Evolutionary conservation across 148 eudicot species (phyloP).

Genomic region (Silene uniflora): DNA sequence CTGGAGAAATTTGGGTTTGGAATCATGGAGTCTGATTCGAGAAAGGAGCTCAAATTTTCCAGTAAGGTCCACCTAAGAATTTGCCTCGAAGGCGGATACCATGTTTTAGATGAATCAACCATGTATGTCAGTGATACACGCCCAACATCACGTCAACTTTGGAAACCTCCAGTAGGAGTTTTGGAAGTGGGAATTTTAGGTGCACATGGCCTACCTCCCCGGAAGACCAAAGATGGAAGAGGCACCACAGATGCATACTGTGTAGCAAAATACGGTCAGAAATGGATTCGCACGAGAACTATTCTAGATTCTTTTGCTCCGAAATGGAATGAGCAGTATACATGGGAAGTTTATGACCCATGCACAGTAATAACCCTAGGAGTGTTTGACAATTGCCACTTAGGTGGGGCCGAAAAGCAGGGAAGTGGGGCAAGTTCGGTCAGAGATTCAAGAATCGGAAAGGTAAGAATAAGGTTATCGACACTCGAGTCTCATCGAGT

Average conservation of each 20-base stretch:
- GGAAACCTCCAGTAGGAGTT: conserved; percentile 72
- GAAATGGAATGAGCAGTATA: conserved; percentile 82
- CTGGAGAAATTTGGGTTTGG: conserved; percentile 59
- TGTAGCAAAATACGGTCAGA: conserved; percentile 74
- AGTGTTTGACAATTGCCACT: conserved; percentile 65
- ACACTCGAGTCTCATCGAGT: conserved; percentile 63
- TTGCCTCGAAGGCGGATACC: conserved; percentile 73
- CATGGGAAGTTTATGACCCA: conserved; percentile 80
- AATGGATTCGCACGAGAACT: conserved; percentile 76
- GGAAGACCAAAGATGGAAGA: conserved; percentile 56
- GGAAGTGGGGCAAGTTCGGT: conserved; percentile 27
- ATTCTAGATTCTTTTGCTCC: conserved; percentile 54
- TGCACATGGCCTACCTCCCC: conserved; percentile 59
- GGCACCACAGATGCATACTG: conserved; percentile 68
- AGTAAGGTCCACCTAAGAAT: conserved; percentile 57
- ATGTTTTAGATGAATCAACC: conserved; percentile 69
- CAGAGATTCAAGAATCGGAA: conserved; percentile 63
- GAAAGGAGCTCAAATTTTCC: conserved; percentile 58
- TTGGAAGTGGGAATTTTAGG: conserved; percentile 68
- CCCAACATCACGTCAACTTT: conserved; percentile 63
- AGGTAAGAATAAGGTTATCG: conserved; percentile 63
- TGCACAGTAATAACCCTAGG: conserved; percentile 69
- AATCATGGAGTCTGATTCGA: conserved; percentile 50
- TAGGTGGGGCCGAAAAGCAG: conserved; percentile 43
- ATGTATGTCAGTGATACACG: conserved; percentile 65